A percentile compares a stretch with the other conserved stretches of the same genome.
These are phyloP conservation scores for Pseudohalonectria lignicola DNA, from an alignment of 2,329 filamentous ascomycete genomes.

Conservation along the genomic window DNA sequence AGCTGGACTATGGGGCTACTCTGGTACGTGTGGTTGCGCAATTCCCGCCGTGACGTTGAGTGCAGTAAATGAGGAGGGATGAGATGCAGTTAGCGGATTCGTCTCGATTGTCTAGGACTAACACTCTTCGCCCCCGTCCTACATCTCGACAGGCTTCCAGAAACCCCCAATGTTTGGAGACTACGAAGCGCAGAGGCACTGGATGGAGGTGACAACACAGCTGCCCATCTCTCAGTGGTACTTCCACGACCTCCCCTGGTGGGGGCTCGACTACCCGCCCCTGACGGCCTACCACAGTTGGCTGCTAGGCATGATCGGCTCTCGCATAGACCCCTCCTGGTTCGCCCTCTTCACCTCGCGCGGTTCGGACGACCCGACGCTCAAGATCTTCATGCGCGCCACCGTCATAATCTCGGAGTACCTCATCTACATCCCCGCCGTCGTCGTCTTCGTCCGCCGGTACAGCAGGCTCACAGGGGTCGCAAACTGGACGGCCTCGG, in stretches of 20 bases:
- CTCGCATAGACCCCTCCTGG: conserved; percentile 70
- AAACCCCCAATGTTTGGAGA: conserved; percentile 89
- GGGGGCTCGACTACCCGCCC: conserved; percentile 95
- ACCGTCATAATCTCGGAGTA: conserved; percentile 89
- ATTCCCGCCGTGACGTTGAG: too few relatives aligned
- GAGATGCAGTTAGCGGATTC: too few relatives aligned
- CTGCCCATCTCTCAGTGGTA: conserved; percentile 94
- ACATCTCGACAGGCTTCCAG: conserved; percentile 47
- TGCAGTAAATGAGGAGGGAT: too few relatives aligned
- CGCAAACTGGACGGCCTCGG: conserved; percentile 68
- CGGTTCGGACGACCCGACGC: conserved; percentile 61
- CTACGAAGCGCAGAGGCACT: conserved; percentile 95
- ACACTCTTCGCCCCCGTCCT: too few relatives aligned
- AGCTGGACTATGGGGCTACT: conserved; percentile 88
- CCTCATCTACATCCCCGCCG: conserved; percentile 74
- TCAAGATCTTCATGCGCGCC: conserved; percentile 94
- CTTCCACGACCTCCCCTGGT: conserved; percentile 92
- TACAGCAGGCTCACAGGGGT: conserved; percentile 68
- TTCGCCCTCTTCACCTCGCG: conserved; percentile 78
- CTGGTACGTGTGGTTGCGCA: conserved; percentile 54
- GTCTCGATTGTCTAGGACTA: too few relatives aligned
- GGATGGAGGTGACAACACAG: conserved; percentile 94
- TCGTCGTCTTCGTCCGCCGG: conserved; percentile 74
- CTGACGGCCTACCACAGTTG: conserved; percentile 98
- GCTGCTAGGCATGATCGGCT: conserved; percentile 80